Evolutionary conservation across 164 flowering plant species (phyloP).

Genomic region (Amborella trichopoda): DNA sequence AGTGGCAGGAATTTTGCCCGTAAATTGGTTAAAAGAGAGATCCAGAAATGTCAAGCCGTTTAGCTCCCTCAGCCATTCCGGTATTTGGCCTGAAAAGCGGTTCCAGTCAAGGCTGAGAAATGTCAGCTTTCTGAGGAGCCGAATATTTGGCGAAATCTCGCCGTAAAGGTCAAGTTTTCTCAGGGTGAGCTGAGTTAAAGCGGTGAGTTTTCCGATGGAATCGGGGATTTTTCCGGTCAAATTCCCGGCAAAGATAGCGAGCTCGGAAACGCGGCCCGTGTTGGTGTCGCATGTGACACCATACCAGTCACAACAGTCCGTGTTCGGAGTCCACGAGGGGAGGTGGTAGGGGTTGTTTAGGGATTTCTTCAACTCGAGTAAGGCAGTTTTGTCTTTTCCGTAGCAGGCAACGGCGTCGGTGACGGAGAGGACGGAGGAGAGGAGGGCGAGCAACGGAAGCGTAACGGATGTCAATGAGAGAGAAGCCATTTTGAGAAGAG

Average conservation of each 20-base stretch:
- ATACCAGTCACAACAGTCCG: slow-evolving; percentile 58
- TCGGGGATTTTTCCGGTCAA: slow-evolving; percentile 51
- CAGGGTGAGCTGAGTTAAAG: slow-evolving; percentile 36
- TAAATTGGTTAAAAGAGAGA: slow-evolving; percentile 43
- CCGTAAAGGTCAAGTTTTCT: slow-evolving; percentile 49
- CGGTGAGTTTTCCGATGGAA: slow-evolving; percentile 46
- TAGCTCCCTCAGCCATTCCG: slow-evolving; percentile 38
- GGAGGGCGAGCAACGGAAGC: slow-evolving; percentile 3
- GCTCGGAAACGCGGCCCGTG: slow-evolving; percentile 36
- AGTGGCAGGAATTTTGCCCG: slow-evolving; percentile 49
- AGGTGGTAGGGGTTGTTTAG: slow-evolving; percentile 48
- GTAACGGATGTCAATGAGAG: background rate
- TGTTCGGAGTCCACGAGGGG: slow-evolving; percentile 36
- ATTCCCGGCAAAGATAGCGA: slow-evolving; percentile 24
- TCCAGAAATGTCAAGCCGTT: slow-evolving; percentile 26
- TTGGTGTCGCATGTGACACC: slow-evolving; percentile 28
- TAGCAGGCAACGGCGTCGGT: no score
- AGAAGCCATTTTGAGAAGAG: background rate
- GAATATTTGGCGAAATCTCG: slow-evolving; percentile 33
- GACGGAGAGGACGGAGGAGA: no score
- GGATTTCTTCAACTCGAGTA: slow-evolving; percentile 42
- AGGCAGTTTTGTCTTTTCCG: slow-evolving; percentile 49
- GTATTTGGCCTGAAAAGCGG: slow-evolving; percentile 51
- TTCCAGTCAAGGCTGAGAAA: slow-evolving; percentile 29
- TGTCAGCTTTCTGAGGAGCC: slow-evolving; percentile 43